phyloP scores from a whole-genome alignment of 1,284 basidiomycete genomes.

The Mrakiaceae sp. region DNA sequence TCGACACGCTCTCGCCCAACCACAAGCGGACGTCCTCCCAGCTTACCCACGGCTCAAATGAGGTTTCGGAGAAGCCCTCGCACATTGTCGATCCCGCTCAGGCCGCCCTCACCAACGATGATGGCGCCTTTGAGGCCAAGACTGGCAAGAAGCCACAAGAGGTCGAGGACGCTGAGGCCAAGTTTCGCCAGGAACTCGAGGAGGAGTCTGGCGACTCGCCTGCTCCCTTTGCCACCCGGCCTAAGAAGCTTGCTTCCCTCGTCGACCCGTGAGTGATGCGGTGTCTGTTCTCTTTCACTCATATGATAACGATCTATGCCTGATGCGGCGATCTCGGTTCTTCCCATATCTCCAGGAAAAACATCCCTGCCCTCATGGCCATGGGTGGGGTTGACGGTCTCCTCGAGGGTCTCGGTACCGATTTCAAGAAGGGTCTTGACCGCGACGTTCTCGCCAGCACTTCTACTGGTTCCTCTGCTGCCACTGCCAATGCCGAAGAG shows the following conservation, averaged over 20 bases:
- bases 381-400: constrained; percentile 66
- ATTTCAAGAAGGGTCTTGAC: constrained; percentile 45
- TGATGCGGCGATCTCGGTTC: no score
- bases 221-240: constrained; percentile 58
- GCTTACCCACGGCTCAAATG: no score
- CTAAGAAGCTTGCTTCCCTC: constrained; percentile 66
- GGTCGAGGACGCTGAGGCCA: constrained; percentile 25
- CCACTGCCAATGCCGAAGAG: constrained; percentile 48
- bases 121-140: constrained; percentile 15
- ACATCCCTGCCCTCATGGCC: constrained; percentile 49
- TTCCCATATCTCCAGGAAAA: constrained; percentile 23
- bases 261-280: constrained; percentile 67
- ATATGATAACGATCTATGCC: neutral
- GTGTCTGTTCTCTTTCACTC: neutral
- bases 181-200: constrained; percentile 13
- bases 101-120: neutral
- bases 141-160: constrained; percentile 22
- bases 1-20: constrained; percentile 39
- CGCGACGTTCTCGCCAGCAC: constrained; percentile 18
- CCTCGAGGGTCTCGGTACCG: constrained; percentile 61
- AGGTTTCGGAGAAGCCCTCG: constrained; percentile 12
- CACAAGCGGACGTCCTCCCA: constrained; percentile 17
- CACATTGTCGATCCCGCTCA: constrained; percentile 22
- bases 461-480: constrained; percentile 28
- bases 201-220: constrained; percentile 17